Evolutionary conservation across 192 early-diverging fungal genomes (phyloP).

Genomic region (Martensiomyces pterosporus): DNA sequence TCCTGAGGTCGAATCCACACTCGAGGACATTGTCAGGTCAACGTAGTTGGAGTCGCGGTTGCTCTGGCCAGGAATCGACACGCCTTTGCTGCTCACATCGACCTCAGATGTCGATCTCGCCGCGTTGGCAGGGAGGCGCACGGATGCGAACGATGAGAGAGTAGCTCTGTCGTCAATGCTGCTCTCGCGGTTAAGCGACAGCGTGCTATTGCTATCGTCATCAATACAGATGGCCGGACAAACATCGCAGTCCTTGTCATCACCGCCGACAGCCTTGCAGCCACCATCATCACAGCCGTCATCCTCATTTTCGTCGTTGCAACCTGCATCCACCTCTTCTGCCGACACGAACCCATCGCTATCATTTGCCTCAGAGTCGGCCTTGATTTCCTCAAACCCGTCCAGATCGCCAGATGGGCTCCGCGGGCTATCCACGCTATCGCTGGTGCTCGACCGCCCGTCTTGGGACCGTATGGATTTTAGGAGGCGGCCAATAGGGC

Average conservation of each 20-base stretch:
- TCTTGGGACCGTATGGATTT: conserved; percentile 20
- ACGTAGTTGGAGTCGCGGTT: conserved; percentile 25
- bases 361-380: conserved; percentile 26
- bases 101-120: neutral
- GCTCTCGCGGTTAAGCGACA: conserved; percentile 7
- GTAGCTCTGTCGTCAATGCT: neutral
- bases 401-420: conserved; percentile 19
- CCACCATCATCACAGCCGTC: neutral
- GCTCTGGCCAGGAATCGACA: conserved; percentile 4
- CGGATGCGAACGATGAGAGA: conserved; percentile 1
- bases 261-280: too few species aligned
- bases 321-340: conserved; percentile 37
- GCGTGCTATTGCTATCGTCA: conserved; percentile 2
- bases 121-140: conserved; percentile 40
- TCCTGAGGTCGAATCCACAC: conserved; percentile 43
- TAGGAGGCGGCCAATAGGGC: conserved; percentile 39
- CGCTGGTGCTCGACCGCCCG: neutral
- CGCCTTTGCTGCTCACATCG: neutral
- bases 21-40: conserved; percentile 38
- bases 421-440: neutral
- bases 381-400: conserved; percentile 30
- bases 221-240: too few species aligned
- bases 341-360: conserved; percentile 50
- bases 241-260: too few species aligned
- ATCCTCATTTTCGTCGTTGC: neutral